Conservation (phyloP, 2,329 filamentous ascomycete genomes). For the Xylaria sp. region DNA sequence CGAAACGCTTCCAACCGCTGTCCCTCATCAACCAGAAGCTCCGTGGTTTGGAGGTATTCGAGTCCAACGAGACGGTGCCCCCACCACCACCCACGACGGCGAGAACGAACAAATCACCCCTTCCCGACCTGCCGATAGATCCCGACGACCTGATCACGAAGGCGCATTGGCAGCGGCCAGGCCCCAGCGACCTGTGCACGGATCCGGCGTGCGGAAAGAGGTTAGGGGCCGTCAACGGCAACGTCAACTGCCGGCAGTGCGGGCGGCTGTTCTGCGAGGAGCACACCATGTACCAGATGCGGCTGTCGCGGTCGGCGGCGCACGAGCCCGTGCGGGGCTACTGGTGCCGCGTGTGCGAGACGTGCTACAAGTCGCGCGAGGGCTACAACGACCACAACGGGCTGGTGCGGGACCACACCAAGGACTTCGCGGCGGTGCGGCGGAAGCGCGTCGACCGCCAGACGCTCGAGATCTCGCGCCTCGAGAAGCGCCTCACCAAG, state of each 20-base stretch:
- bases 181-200: slow-evolving; percentile 76
- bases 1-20: slow-evolving; percentile 89
- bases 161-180: slow-evolving; percentile 83
- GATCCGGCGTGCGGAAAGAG: slow-evolving; percentile 84
- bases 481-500: slow-evolving; percentile 91
- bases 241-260: slow-evolving; percentile 91
- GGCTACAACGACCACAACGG: slow-evolving; percentile 92
- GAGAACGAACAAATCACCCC: slow-evolving; percentile 39
- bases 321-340: slow-evolving; percentile 88
- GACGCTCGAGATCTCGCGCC: slow-evolving; percentile 81
- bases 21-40: slow-evolving; percentile 92
- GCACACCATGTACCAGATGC: slow-evolving; percentile 99
- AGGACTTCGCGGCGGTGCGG: slow-evolving; percentile 70
- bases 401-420: slow-evolving; percentile 69
- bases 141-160: slow-evolving; percentile 89
- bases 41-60: slow-evolving; percentile 89
- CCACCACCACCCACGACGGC: slow-evolving; percentile 39
- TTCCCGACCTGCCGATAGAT: slow-evolving; percentile 57
- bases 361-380: slow-evolving; percentile 96
- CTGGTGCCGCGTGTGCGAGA: slow-evolving; percentile 96
- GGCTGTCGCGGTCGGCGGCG: slow-evolving; percentile 82
- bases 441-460: slow-evolving; percentile 80
- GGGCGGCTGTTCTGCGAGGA: slow-evolving; percentile 94
- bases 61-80: slow-evolving; percentile 75
- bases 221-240: slow-evolving; percentile 78